Evolutionary conservation across 1,284 basidiomycete genomes (phyloP).

Genomic region (Trichosporon faecale): DNA sequence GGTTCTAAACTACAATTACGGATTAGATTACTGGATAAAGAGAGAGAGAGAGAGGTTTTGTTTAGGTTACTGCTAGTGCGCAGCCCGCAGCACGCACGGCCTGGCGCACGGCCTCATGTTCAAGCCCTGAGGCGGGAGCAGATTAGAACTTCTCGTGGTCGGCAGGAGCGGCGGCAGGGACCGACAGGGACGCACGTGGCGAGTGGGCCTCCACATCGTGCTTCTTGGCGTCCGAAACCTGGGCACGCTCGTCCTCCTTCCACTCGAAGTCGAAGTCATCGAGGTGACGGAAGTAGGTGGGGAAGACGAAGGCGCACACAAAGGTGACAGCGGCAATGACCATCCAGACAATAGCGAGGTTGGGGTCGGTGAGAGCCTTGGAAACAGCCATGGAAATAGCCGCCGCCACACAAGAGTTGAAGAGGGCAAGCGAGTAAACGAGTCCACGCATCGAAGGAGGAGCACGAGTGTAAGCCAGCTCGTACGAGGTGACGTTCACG

Average conservation of each 20-base stretch:
- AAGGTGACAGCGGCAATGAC: slow-evolving; percentile 47
- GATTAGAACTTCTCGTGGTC: slow-evolving; percentile 2
- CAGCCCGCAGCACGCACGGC: neutral
- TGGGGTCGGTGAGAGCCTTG: slow-evolving; percentile 50
- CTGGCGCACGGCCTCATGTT: neutral
- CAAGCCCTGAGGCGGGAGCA: neutral
- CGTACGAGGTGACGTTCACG: slow-evolving; percentile 55
- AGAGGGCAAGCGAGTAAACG: slow-evolving; percentile 52
- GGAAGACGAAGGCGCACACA: slow-evolving; percentile 31
- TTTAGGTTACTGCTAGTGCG: neutral
- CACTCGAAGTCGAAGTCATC: slow-evolving; percentile 36
- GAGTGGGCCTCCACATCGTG: neutral
- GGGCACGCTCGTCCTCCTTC: slow-evolving; percentile 12
- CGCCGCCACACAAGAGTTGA: slow-evolving; percentile 53
- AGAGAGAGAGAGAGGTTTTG: neutral
- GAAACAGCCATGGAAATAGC: slow-evolving; percentile 50
- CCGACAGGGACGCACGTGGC: neutral
- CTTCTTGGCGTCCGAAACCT: neutral
- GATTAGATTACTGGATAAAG: slow-evolving; percentile 5
- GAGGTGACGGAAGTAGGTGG: slow-evolving; percentile 32
- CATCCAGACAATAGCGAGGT: slow-evolving; percentile 54
- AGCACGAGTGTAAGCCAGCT: slow-evolving; percentile 55
- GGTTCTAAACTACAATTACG: slow-evolving; percentile 6
- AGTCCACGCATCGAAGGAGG: slow-evolving; percentile 53
- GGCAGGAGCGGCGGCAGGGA: neutral